phyloP scores from a whole-genome alignment of 2,329 filamentous ascomycete species.

The Periconia digitata region DNA sequence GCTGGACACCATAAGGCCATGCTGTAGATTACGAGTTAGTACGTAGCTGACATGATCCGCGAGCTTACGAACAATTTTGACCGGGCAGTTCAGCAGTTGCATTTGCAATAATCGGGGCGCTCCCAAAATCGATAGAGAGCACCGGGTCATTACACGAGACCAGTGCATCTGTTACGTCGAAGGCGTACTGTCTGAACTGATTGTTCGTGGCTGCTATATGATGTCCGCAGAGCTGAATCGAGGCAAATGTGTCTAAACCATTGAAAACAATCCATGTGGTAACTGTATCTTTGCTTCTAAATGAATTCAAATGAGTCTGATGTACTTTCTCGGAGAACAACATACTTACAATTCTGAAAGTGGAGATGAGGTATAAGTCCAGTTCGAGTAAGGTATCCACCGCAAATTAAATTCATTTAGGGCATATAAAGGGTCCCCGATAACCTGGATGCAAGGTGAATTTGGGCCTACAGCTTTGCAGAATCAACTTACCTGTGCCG shows the following conservation, averaged over 20 bases:
- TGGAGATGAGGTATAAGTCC: slow-evolving; percentile 60
- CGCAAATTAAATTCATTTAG: slow-evolving; percentile 62
- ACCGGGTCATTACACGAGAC: slow-evolving; percentile 45
- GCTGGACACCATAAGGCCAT: slow-evolving; percentile 55
- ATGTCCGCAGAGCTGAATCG: slow-evolving; percentile 57
- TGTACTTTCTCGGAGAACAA: neutral
- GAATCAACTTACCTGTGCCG: slow-evolving; percentile 32
- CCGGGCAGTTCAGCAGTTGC: slow-evolving; percentile 54
- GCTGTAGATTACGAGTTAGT: slow-evolving; percentile 28
- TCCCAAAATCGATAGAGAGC: slow-evolving; percentile 59
- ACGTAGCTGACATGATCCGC: neutral
- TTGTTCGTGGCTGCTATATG: slow-evolving; percentile 61
- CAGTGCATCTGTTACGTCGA: slow-evolving; percentile 56
- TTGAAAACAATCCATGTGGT: slow-evolving; percentile 62
- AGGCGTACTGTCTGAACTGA: slow-evolving; percentile 64
- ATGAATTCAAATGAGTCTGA: neutral
- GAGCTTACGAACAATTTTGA: slow-evolving; percentile 44
- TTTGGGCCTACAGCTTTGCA: neutral
- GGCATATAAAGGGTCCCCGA: slow-evolving; percentile 57
- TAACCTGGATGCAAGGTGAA: slow-evolving; percentile 41
- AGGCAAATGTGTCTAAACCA: slow-evolving; percentile 63
- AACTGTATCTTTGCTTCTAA: slow-evolving; percentile 30
- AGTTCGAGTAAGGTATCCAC: slow-evolving; percentile 61
- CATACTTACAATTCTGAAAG: slow-evolving; percentile 32
- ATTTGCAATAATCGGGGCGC: slow-evolving; percentile 56